Evolutionary conservation across 768 basidiomycete genomes (phyloP).

Genomic region (Mycena pura): DNA sequence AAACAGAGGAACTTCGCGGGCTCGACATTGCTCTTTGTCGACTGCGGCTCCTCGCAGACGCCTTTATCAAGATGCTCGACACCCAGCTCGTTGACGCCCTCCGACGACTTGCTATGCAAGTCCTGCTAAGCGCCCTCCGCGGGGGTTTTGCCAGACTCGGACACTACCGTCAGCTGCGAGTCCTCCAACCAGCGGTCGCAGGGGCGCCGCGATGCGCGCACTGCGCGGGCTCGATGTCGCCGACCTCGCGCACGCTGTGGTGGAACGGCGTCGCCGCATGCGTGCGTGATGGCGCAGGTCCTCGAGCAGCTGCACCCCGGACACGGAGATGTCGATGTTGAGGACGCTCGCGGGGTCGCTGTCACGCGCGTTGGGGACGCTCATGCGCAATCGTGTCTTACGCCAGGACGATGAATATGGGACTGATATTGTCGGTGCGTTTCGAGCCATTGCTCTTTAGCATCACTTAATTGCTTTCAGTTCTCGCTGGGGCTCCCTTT

Average conservation of each 20-base stretch:
- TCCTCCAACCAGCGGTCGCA: conserved; percentile 69
- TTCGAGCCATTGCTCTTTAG: neutral
- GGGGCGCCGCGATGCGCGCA: conserved; percentile 34
- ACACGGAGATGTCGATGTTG: conserved; percentile 52
- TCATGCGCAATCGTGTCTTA: too few relatives aligned
- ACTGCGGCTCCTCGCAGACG: conserved; percentile 13
- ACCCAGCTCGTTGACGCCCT: neutral
- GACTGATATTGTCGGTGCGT: conserved; percentile 97
- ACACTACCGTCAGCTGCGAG: conserved; percentile 63
- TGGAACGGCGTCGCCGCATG: conserved; percentile 46
- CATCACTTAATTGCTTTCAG: conserved; percentile 44
- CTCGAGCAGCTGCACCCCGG: conserved; percentile 56
- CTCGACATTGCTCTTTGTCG: conserved; percentile 30
- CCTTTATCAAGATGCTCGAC: neutral
- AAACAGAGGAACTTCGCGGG: too few relatives aligned
- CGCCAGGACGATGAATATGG: conserved; percentile 99
- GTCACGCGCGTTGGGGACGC: conserved; percentile 18
- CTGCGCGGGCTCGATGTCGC: conserved; percentile 54
- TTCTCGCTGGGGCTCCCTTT: conserved; percentile 96
- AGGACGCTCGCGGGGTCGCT: conserved; percentile 44
- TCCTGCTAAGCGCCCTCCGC: conserved; percentile 20
- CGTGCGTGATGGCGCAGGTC: conserved; percentile 59
- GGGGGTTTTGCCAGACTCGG: conserved; percentile 15
- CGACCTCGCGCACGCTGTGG: conserved; percentile 49
- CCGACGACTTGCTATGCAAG: neutral